These are phyloP conservation scores for Biscogniauxia mediterranea DNA, from an alignment of 2,329 filamentous ascomycete genomes.

Conservation along the genomic window DNA sequence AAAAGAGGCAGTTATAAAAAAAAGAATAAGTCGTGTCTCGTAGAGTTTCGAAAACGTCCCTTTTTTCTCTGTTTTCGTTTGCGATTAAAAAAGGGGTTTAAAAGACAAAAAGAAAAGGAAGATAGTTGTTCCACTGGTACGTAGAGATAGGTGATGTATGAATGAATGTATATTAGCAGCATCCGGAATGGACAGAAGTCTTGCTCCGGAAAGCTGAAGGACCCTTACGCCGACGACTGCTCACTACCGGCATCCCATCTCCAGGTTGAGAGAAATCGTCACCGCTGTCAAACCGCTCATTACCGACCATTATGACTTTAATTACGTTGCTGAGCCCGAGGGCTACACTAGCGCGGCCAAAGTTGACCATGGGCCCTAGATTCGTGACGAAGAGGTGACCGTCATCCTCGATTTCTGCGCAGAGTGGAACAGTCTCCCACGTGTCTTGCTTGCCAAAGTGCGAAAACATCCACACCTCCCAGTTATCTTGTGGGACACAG, in stretches of 20 bases:
- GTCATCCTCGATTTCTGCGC: slow-evolving; percentile 39
- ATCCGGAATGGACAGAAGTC: slow-evolving; percentile 7
- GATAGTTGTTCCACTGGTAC: background rate
- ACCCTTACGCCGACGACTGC: slow-evolving; percentile 33
- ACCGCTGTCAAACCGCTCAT: slow-evolving; percentile 58
- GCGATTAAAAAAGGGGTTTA: slow-evolving; percentile 1
- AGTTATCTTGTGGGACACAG: slow-evolving; percentile 34
- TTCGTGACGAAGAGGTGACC: slow-evolving; percentile 62
- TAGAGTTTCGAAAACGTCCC: background rate
- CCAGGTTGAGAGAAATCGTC: slow-evolving; percentile 28
- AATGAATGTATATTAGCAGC: slow-evolving; percentile 9
- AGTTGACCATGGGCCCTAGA: slow-evolving; percentile 61
- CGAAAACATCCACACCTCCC: slow-evolving; percentile 56
- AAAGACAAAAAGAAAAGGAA: slow-evolving; percentile 6
- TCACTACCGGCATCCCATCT: slow-evolving; percentile 37
- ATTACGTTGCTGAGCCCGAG: slow-evolving; percentile 71
- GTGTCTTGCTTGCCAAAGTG: slow-evolving; percentile 43
- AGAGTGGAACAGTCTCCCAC: slow-evolving; percentile 47
- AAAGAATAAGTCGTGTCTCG: background rate
- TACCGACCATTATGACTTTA: slow-evolving; percentile 67
- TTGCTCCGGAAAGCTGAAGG: slow-evolving; percentile 23
- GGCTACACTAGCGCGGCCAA: slow-evolving; percentile 65
- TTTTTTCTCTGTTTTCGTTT: background rate
- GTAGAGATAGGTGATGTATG: too few relatives aligned
- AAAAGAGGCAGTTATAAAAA: background rate